Evolutionary conservation across 805 yeast species (phyloP), one percentile per base, ranked within the genome.

Genomic region (Candida vaughaniae): DNA sequence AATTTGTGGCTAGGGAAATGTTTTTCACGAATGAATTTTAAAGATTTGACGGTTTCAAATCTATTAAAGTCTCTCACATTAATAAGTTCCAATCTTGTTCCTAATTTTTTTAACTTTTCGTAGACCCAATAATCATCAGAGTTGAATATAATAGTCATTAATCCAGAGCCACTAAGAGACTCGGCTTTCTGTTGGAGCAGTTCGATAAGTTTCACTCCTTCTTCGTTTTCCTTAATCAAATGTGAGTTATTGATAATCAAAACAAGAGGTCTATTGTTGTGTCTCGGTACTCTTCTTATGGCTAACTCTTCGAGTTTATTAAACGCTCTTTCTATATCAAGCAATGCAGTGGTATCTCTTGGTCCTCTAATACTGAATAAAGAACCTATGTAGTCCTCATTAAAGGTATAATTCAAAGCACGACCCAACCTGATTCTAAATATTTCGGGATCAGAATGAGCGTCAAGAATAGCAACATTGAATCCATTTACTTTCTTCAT

Each of bases 51-150:
- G 1, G 89, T 69, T 42, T 84, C 80, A 0, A 34, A 30, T 14
- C 86, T 62, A 25, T 65, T 62, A 40, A 86, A 72, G 52, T 85
- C 86, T 33, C 77, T 66, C 25, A 85, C 82, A 42, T 82, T 79
- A 36, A 86, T 64, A 16, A 85, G 78, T 36, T 86, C 93, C 30
- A 86, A 58, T 22, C 91, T 69, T 0, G 95, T 86, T 0, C 89
- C 86, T 14, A 82, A 63, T 37, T 71, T 71, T 49, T 82, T 82
- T 45, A 86, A 64, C 38, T 88, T 75, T 48, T 85, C 93, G 55
- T 84, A 86, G 1, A 86, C 73, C 95, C 95, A 86, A 58, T 86
- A 86, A 51, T 86, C 95, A 56, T 85, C 95, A 43, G 85, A 77
- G 49, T 83, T 83, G 66, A 85, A 85, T 9, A 85, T 66, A 60